Conservation (phyloP, 306 rosid genomes). For the Vicia faba region DNA sequence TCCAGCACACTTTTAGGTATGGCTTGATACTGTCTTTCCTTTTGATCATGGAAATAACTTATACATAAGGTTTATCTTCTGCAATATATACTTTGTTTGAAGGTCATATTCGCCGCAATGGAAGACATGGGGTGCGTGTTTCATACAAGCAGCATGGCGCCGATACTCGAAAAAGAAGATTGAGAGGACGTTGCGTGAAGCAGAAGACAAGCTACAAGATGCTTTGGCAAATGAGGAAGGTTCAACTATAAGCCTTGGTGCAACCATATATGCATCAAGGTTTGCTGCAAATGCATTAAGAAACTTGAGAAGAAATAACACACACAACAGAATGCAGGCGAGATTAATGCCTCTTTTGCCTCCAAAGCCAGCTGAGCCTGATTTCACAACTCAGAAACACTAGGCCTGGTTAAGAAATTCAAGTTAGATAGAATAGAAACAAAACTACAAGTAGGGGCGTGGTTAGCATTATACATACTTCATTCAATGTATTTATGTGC, state of each 20-base stretch:
- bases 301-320: slow-evolving; percentile 39
- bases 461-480: neutral
- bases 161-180: slow-evolving; percentile 54
- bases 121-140: slow-evolving; percentile 73
- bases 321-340: slow-evolving; percentile 34
- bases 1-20: slow-evolving; percentile 72
- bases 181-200: slow-evolving; percentile 51
- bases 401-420: slow-evolving; percentile 11
- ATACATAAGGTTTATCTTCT: neutral
- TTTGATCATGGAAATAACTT: neutral
- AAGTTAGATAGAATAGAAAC: slow-evolving; percentile 1
- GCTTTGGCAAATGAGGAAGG: slow-evolving; percentile 43
- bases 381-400: slow-evolving; percentile 48
- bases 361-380: slow-evolving; percentile 72
- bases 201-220: slow-evolving; percentile 48
- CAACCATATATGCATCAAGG: slow-evolving; percentile 68
- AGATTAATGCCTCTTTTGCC: slow-evolving; percentile 54
- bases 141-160: slow-evolving; percentile 80
- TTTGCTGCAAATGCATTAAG: slow-evolving; percentile 45
- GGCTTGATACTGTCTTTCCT: slow-evolving; percentile 32
- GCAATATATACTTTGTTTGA: neutral
- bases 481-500: neutral
- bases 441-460: slow-evolving; percentile 2
- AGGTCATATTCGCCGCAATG: slow-evolving; percentile 61
- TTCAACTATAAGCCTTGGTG: slow-evolving; percentile 51